Base-by-base conservation (phyloP, 805 yeast species). In the Candida chilensis region DNA sequence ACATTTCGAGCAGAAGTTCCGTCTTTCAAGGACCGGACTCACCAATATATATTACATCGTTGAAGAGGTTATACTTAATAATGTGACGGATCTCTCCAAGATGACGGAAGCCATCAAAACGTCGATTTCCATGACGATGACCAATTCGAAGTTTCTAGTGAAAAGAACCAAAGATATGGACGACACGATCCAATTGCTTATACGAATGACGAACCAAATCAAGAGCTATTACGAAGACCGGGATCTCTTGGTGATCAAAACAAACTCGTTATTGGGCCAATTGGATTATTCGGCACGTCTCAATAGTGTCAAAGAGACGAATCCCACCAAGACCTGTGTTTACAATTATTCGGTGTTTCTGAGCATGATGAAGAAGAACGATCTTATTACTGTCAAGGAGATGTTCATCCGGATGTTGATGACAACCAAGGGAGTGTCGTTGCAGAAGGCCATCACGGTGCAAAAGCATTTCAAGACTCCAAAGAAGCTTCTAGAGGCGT, bases 391-490 rank as follows among this genome's bases (percentile, higher is more conserved):
- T 0, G 74, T 85, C 0, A 74, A 74, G 27, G 96, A 90, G 37
- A 56, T 85, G 42, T 90, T 76, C 41, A 56, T 86, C 2, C 62
- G 71, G 27, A 75, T 86, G 78, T 64, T 92, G 15, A 74, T 87
- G 80, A 71, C 87, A 3, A 67, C 82, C 2, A 68, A 72, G 36
- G 98, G 97, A 1, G 64, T 92, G 1, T 74, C 95, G 0, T 54
- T 84, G 18, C 96, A 90, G 38, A 86, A 83, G 47, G 98, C 98
- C 0, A 47, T 74, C 7, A 73, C 74, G 5, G 75, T 92, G 7
- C 96, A 88, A 52, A 59, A 60, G 13, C 48, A 64, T 25, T 92
- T 64, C 45, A 74, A 75, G 3, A 88, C 96, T 0, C 92, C 96
- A 0, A 56, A 57, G 20, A 48, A 45, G 13, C 60, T 90, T n/a